Conservation (phyloP, 2,329 filamentous ascomycete species). For the Pseudocercospora eumusae region DNA sequence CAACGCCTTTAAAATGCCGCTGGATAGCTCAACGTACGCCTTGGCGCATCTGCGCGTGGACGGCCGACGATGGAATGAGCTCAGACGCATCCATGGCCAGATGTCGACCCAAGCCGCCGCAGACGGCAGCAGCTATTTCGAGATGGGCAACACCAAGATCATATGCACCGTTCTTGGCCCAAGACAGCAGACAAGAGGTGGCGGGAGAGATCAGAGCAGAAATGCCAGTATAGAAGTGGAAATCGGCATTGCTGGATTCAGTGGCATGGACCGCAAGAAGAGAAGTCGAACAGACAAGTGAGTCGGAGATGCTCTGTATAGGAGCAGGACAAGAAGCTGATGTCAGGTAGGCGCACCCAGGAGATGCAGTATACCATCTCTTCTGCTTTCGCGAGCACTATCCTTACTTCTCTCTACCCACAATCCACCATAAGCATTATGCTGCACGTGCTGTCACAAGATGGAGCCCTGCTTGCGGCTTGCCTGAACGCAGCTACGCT, state of each 20-base stretch:
- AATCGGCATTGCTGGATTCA: constrained; percentile 84
- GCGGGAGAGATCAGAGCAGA: constrained; percentile 47
- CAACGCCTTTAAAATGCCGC: constrained; percentile 65
- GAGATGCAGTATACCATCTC: constrained; percentile 80
- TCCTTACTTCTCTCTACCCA: constrained; percentile 87
- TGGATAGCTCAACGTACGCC: constrained; percentile 89
- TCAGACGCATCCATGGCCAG: constrained; percentile 82
- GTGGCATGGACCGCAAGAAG: constrained; percentile 80
- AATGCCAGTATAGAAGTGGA: constrained; percentile 75
- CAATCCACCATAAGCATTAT: constrained; percentile 81
- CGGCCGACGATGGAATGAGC: constrained; percentile 94
- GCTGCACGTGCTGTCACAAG: constrained; percentile 83
- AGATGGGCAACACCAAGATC: constrained; percentile 97
- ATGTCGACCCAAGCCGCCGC: constrained; percentile 90
- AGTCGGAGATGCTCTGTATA: constrained; percentile 36
- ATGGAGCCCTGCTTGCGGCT: constrained; percentile 85
- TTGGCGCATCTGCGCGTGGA: constrained; percentile 69
- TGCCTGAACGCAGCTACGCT: constrained; percentile 90
- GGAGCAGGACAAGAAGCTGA: constrained; percentile 19
- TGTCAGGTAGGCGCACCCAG: constrained; percentile 65
- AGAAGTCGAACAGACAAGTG: constrained; percentile 76
- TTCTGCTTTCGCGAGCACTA: constrained; percentile 71
- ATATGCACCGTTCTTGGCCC: constrained; percentile 91
- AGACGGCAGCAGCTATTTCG: constrained; percentile 89
- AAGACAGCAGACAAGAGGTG: constrained; percentile 62